Percentiles rank a stretch among this genome's conserved stretches.
phyloP scores from a whole-genome alignment of 305 asterid genomes.

The Fraxinus ornus region DNA sequence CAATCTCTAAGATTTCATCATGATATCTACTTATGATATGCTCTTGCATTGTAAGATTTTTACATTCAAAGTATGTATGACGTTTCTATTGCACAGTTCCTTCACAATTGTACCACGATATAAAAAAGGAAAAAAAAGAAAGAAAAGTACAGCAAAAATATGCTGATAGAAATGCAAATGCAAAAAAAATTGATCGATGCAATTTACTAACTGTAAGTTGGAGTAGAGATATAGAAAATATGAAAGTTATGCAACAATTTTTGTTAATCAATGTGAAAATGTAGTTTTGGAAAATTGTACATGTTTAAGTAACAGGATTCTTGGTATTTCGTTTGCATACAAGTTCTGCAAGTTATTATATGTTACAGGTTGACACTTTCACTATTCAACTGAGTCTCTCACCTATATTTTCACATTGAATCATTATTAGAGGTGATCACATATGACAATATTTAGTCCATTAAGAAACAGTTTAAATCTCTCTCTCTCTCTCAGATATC shows the following conservation, averaged over 20 bases:
- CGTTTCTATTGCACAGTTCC: neutral
- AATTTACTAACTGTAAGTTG: neutral
- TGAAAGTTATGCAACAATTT: neutral
- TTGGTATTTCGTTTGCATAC: neutral
- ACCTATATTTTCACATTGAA: neutral
- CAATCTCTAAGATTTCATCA: neutral
- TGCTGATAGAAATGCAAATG: neutral
- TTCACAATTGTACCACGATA: neutral
- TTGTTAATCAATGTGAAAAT: neutral
- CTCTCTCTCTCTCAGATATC: neutral
- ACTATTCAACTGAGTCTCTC: neutral
- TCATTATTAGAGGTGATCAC: neutral
- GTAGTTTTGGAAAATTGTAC: neutral
- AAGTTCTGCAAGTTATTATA: neutral
- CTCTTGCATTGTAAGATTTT: neutral
- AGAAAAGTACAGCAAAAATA: neutral
- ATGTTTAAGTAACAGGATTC: neutral
- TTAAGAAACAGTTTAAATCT: neutral
- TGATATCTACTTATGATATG: neutral
- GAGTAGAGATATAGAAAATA: neutral
- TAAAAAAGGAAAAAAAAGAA: neutral
- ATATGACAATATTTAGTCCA: neutral
- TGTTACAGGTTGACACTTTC: neutral
- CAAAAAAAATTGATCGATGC: neutral
- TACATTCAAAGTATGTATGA: neutral